Evolutionary conservation across 1,284 basidiomycete genomes (phyloP).

Genomic region (Microbotryum saponariae): DNA sequence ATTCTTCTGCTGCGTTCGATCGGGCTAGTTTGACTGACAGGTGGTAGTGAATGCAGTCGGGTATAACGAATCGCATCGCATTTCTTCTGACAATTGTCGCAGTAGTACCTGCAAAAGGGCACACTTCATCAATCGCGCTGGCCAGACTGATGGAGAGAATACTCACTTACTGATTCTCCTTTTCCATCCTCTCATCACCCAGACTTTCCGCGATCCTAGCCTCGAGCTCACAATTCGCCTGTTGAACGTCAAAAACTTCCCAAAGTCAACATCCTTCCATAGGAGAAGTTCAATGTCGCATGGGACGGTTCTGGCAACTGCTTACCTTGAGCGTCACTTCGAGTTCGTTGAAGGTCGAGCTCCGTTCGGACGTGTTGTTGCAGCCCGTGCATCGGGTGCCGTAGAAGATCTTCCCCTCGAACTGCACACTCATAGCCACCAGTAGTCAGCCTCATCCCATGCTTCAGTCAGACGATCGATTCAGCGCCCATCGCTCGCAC

Average conservation of each 20-base stretch:
- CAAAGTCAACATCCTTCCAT: too few relatives aligned
- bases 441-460: background rate
- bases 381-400: conserved; percentile 67
- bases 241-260: background rate
- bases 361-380: conserved; percentile 56
- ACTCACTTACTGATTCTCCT: conserved; percentile 61
- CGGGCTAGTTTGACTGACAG: conserved; percentile 44
- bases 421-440: conserved; percentile 48
- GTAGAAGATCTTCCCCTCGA: conserved; percentile 73
- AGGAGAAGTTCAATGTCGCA: too few relatives aligned
- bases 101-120: conserved; percentile 56
- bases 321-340: conserved; percentile 69
- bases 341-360: conserved; percentile 66
- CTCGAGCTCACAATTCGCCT: conserved; percentile 48
- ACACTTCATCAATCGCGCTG: background rate
- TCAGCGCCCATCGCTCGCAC: background rate
- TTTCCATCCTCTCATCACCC: conserved; percentile 61
- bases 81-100: conserved; percentile 59
- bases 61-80: conserved; percentile 70
- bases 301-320: background rate
- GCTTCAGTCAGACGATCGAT: too few relatives aligned
- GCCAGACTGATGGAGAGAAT: conserved; percentile 4
- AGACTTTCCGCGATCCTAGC: conserved; percentile 58
- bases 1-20: too few relatives aligned
- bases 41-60: conserved; percentile 61